Conservation (phyloP, 2,329 filamentous ascomycete genomes). For the Parafenestella ontariensis region DNA sequence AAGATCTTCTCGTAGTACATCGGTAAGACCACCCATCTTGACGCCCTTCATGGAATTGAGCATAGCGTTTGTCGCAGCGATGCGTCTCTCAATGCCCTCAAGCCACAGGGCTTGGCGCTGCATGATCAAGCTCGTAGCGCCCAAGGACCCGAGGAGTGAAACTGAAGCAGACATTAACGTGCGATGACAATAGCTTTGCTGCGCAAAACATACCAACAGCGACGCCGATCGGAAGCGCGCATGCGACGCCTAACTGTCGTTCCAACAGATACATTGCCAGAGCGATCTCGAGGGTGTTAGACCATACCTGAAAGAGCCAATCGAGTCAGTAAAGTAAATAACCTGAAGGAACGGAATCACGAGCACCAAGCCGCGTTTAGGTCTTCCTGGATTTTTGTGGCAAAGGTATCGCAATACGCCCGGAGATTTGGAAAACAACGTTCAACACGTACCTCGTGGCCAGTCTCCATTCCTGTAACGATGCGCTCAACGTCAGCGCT, state of each 20-base stretch:
- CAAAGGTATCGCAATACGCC: background rate
- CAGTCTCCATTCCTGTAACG: constrained; percentile 42
- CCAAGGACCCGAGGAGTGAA: constrained; percentile 36
- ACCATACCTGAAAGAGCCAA: constrained; percentile 29
- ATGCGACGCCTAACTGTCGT: constrained; percentile 56
- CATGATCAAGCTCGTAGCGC: constrained; percentile 40
- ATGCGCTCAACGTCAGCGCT: constrained; percentile 48
- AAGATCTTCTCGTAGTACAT: constrained; percentile 38
- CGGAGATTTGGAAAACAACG: background rate
- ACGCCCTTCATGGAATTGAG: constrained; percentile 56
- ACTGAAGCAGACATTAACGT: constrained; percentile 7
- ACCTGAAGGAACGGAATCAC: background rate
- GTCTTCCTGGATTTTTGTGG: background rate
- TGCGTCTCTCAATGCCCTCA: constrained; percentile 53
- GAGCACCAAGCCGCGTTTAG: background rate
- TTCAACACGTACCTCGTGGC: constrained; percentile 31
- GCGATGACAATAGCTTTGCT: background rate
- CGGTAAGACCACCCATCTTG: constrained; percentile 53
- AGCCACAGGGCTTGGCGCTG: constrained; percentile 51
- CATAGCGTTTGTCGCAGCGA: constrained; percentile 51
- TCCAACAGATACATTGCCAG: constrained; percentile 59
- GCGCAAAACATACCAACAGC: constrained; percentile 41
- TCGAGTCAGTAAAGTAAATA: background rate
- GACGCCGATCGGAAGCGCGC: constrained; percentile 56
- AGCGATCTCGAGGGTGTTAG: constrained; percentile 51